Evolutionary conservation across 148 eudicot genomes (phyloP), one percentile per base, ranked within the genome.

Genomic region (Chenopodium formosanum): DNA sequence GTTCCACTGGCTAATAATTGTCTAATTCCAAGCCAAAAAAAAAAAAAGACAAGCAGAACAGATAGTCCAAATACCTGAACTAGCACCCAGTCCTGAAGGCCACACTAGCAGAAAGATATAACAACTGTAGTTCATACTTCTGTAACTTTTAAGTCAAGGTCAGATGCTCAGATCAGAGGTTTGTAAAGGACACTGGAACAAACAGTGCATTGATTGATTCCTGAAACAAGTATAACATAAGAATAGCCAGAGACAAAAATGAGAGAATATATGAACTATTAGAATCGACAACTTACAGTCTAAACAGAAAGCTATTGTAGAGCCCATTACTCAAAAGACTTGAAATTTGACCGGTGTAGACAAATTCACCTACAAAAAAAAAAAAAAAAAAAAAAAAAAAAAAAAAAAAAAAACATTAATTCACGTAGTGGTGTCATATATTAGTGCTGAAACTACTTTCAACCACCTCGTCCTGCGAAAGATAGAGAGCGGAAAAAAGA

Each of bases 21-120:
- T 2, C 62, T 56, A 70, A 17, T 70, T 2, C n/a, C 10, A 34
- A 16, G 62, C 22, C 7, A 16, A 31, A 31, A 17, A 14, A 37
- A 37, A 14, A 37, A 40, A 4, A 17, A 70, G 40, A 32, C 25
- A 53, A 27, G n/a, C 40, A n/a, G 19, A 75, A 20, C 62, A 66
- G 16, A 4, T 22, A 50, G 75, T 27, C 27, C 23, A 86, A 60
- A 81, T 87, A 90, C 92, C 91, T 88, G 82, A 82, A 85, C 81
- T 87, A 90, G 87, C 88, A 76, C 83, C 82, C 76, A 78, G 77
- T 82, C 75, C 84, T 81, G 66, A 71, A 74, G 63, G 83, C 81
- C 73, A 80, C 63, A 50, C 67, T 34, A 71, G 88, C 74, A 80
- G 77, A 80, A 50, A 76, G 58, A 80, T 47, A 86, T 77, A 70